Base-by-base conservation (phyloP, 371 early-diverging fungal genomes). In the Apophysomyces variabilis region DNA sequence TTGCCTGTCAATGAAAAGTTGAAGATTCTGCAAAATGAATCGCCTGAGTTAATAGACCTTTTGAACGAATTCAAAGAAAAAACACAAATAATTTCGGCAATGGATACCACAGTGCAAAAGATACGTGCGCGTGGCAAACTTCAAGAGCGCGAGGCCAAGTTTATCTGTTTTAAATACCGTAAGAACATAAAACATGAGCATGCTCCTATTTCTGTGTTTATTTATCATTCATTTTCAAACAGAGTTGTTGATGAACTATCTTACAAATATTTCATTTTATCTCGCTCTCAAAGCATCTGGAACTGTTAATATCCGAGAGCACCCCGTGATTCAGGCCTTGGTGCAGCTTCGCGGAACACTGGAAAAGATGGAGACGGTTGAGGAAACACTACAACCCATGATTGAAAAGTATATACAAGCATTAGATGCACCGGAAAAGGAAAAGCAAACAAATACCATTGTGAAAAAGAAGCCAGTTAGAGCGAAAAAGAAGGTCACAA, bases 201-300 rank as follows among this genome's bases (percentile, higher is more conserved):
- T 26, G 32, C 32, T 26, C 32, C 32, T 26, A 26, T 26, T 26
- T 26, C 32, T 26, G 32, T 26, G 32, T 26, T 26, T 3, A 26
- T 26, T 26, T 26, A 26, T 26, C 32, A 3, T 26, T 26, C 32
- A 2, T 26, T 26, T 26, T 26, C 32, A 26, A 26, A 26, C 61
- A 74, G 72, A 83, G 60, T 66, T 77, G 1, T 56, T 78, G 21
- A 77, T 91, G 74, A 88, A 87, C 64, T 97, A 96, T 72, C 77
- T 96, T 68, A 92, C 90, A 66, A 97, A 97, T 67, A 86, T 96
- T 61, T 88, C 96, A 18, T 96, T 95, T 62, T 96, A 95, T 74
- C 83, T 97, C 61, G 86, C 87, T 1, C 69, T 94, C 54, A 93
- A 92, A 70, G 87, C 94, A 14, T 88, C 90, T 13, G 84, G 82